Evolutionary conservation across 805 yeast species (phyloP), one percentile per base, ranked within the genome.

Genomic region (Ogataea siamensis): DNA sequence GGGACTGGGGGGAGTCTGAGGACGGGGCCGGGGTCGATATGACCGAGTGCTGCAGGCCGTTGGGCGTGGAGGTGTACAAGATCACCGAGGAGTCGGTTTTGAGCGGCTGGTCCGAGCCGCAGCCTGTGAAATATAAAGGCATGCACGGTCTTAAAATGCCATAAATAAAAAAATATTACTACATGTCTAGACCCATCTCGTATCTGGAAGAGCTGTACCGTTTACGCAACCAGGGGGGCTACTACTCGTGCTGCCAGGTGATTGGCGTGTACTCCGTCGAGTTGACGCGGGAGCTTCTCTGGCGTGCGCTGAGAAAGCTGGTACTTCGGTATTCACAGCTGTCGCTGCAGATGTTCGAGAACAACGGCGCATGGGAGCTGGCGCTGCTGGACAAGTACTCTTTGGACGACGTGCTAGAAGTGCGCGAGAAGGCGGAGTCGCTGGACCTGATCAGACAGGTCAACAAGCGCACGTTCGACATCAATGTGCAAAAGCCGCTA

Each of bases 1-100:
- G 85, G 85, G 83, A 77, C 32, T 80, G 86, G 86, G 84, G 84
- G 39, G 83, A 76, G 55, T 70, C 71, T 37, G 69, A 63, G 26
- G 70, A 62, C 14, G 68, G 66, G 17, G 68, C 63, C 8, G 58
- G 56, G 13, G 70, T 63, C 27, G 75, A 73, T 43, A 78, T 78
- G 83, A 66, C 71, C 23, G 76, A 71, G 38, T 73, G 79, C 51
- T 79, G 86, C 51, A 63, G 84, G 50, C 82, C 83, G 3, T 63
- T 80, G 42, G 80, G 74, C 1, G 73, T 78, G 35, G 83, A 80
- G 55, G 80, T 80, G 6, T 80, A 76, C 56, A 57, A 63, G 49
- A 56, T 80, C 34, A 71, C 72, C 17, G 75, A 79, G 40, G 61
- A 64, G 15, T 45, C 54, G 1, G 65, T 73, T 1, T 64, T 79